Evolutionary conservation across 371 early-diverging fungal species (phyloP).

Genomic region (Apophysomyces elegans): DNA sequence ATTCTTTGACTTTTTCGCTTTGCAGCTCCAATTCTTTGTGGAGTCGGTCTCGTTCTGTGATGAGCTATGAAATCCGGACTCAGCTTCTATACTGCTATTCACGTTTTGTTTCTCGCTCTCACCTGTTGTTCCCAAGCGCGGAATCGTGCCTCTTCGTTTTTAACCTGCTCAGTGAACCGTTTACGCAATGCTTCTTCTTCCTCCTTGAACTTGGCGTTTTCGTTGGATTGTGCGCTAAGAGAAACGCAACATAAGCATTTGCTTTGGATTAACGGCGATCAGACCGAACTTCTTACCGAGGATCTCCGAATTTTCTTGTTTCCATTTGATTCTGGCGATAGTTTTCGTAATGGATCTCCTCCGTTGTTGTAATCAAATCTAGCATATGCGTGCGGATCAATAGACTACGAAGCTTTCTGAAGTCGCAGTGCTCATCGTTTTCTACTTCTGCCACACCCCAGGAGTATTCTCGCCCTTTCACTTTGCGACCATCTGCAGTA

Average conservation of each 20-base stretch:
- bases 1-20: constrained; percentile 84
- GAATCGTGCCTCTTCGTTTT: constrained; percentile 91
- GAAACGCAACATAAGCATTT: too few relatives aligned
- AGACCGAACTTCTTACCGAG: constrained; percentile 52
- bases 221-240: constrained; percentile 54
- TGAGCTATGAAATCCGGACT: constrained; percentile 54
- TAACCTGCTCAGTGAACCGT: constrained; percentile 94
- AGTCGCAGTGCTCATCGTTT: constrained; percentile 88
- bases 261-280: too few relatives aligned
- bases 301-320: constrained; percentile 79
- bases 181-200: constrained; percentile 93
- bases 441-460: constrained; percentile 96
- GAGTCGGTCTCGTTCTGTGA: constrained; percentile 94
- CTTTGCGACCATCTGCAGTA: constrained; percentile 69
- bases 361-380: constrained; percentile 85
- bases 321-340: constrained; percentile 84
- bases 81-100: neutral
- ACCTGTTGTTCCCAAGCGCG: constrained; percentile 95
- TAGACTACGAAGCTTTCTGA: constrained; percentile 89
- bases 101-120: neutral
- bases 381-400: constrained; percentile 93
- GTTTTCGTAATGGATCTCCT: constrained; percentile 89
- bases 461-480: constrained; percentile 86
- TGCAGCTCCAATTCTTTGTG: constrained; percentile 95
- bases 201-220: constrained; percentile 93